phyloP scores from a whole-genome alignment of 495 filamentous ascomycete species.

The Neurospora intermedia region DNA sequence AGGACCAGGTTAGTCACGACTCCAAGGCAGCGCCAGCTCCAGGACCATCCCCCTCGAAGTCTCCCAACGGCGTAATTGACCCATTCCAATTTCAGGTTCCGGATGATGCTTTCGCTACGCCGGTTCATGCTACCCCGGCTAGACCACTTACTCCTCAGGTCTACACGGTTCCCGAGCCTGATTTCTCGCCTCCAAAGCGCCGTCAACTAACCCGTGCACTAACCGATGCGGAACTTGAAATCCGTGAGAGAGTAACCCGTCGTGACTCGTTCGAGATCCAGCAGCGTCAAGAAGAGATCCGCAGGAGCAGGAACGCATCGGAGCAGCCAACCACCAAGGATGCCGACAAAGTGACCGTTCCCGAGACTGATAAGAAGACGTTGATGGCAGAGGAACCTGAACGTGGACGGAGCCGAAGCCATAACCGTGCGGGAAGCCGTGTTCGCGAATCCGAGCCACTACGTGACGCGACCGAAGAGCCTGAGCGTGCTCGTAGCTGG shows the following conservation, averaged over 20 bases:
- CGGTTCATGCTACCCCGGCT: slow-evolving; percentile 22
- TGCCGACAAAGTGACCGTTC: slow-evolving; percentile 25
- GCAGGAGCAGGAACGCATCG: neutral
- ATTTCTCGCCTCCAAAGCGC: slow-evolving; percentile 23
- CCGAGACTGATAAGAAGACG: slow-evolving; percentile 23
- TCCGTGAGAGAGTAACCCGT: slow-evolving; percentile 24
- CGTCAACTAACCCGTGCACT: neutral
- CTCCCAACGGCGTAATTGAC: slow-evolving; percentile 21
- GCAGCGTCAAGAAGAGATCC: slow-evolving; percentile 16
- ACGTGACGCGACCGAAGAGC: neutral
- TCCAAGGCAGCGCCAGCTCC: slow-evolving; percentile 6
- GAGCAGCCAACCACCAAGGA: slow-evolving; percentile 21
- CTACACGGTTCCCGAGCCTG: slow-evolving; percentile 35
- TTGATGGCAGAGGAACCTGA: slow-evolving; percentile 23
- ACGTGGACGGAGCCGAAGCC: neutral
- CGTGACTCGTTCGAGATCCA: slow-evolving; percentile 31
- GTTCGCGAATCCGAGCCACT: slow-evolving; percentile 6
- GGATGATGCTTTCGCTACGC: slow-evolving; percentile 37
- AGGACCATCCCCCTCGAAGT: slow-evolving; percentile 8
- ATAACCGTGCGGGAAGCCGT: slow-evolving; percentile 10
- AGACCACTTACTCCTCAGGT: slow-evolving; percentile 29
- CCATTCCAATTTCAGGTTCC: slow-evolving; percentile 42
- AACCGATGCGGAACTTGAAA: slow-evolving; percentile 9
- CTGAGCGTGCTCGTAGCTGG: neutral
- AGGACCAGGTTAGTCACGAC: slow-evolving; percentile 8